Conservation (phyloP, 371 early-diverging fungal genomes). For the Syncephalis fuscata region DNA sequence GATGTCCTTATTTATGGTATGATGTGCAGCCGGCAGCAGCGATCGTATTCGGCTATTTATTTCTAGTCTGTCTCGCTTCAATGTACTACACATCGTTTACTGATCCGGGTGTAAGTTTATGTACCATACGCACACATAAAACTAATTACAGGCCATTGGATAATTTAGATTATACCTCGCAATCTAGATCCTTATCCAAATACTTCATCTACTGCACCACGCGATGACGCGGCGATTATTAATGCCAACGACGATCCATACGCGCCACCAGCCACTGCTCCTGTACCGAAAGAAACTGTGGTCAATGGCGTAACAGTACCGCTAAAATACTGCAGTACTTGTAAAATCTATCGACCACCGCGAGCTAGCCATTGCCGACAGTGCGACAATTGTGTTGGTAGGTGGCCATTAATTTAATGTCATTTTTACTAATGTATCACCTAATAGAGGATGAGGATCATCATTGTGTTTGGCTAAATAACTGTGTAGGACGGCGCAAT, state of each 20-base stretch:
- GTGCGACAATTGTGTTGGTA: constrained; percentile 84
- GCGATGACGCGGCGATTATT: constrained; percentile 12
- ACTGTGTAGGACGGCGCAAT: constrained; percentile 84
- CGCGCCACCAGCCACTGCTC: constrained; percentile 19
- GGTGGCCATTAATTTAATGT: constrained; percentile 1
- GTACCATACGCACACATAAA: not conserved
- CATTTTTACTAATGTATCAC: constrained; percentile 2
- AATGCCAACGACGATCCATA: constrained; percentile 12
- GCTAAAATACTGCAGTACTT: constrained; percentile 80
- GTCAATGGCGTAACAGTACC: constrained; percentile 42
- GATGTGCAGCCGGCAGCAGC: constrained; percentile 38
- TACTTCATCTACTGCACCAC: constrained; percentile 1
- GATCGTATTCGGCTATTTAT: constrained; percentile 56
- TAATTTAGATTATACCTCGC: constrained; percentile 43
- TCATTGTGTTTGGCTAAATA: constrained; percentile 90
- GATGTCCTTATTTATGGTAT: constrained; percentile 49
- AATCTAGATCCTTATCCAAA: constrained; percentile 37
- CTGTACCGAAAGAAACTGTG: constrained; percentile 31
- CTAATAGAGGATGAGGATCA: constrained; percentile 59
- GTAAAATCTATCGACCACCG: constrained; percentile 74
- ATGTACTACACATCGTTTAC: constrained; percentile 76
- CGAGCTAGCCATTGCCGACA: constrained; percentile 71
- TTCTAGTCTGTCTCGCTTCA: constrained; percentile 40
- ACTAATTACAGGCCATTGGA: not conserved
- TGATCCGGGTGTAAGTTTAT: constrained; percentile 64